A percentile compares a stretch with the other conserved stretches of the same genome.
These are phyloP conservation scores for Chaetomium cochliodes DNA, from an alignment of 495 filamentous ascomycete species.

Conservation along the genomic window DNA sequence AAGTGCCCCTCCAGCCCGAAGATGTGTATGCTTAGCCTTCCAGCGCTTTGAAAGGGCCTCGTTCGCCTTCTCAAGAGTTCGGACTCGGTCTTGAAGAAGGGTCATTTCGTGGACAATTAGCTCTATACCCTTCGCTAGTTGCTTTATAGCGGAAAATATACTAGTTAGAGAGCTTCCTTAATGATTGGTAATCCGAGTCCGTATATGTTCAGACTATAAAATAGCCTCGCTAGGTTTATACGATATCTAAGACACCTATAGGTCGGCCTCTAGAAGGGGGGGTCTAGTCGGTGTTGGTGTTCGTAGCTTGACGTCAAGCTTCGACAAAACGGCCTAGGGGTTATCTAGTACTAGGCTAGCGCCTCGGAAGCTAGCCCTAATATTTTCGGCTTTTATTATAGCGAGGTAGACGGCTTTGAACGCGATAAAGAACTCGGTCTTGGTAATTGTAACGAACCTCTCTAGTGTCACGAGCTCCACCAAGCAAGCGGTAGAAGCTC, in stretches of 20 bases:
- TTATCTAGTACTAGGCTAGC: constrained; percentile 22
- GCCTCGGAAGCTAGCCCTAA: constrained; percentile 15
- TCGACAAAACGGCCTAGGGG: constrained; percentile 22
- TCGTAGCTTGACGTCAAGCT: constrained; percentile 7
- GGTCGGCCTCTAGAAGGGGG: background rate
- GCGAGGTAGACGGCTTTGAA: constrained; percentile 8
- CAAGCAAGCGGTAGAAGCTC: no score
- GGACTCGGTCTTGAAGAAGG: constrained; percentile 12
- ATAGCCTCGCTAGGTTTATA: constrained; percentile 13
- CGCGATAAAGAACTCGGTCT: constrained; percentile 21
- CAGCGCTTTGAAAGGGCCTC: constrained; percentile 17
- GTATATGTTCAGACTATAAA: background rate
- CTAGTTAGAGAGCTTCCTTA: constrained; percentile 17
- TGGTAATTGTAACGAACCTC: no score
- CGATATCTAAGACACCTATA: constrained; percentile 12
- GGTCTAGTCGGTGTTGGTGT: constrained; percentile 11
- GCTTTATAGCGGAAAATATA: background rate
- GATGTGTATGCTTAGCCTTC: constrained; percentile 11
- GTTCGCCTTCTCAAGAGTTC: constrained; percentile 9
- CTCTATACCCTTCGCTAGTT: constrained; percentile 8
- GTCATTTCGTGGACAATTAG: constrained; percentile 12
- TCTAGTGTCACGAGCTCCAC: no score
- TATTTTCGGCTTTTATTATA: constrained; percentile 4
- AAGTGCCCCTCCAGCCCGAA: constrained; percentile 17
- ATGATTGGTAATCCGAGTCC: constrained; percentile 8